phyloP scores from a whole-genome alignment of 257 asterid genomes.

The Solanum bukasovii region DNA sequence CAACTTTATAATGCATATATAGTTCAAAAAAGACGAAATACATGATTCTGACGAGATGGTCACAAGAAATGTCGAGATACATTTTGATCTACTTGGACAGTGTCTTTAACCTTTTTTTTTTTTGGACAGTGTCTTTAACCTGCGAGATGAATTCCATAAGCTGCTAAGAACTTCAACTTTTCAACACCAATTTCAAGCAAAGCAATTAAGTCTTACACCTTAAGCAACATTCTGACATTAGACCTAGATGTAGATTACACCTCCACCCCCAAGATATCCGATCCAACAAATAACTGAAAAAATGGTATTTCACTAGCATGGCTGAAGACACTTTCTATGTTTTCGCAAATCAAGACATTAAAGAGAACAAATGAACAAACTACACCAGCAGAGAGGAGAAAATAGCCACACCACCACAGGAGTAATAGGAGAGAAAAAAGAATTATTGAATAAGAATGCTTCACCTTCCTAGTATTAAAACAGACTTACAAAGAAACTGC shows the following conservation, averaged over 20 bases:
- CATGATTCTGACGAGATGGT: not conserved
- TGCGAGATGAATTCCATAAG: conserved; percentile 11
- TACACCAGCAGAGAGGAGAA: not conserved
- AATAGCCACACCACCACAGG: not conserved
- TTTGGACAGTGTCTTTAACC: conserved; percentile 87
- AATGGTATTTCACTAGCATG: not conserved
- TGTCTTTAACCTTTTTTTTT: conserved; percentile 62
- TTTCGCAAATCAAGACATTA: not conserved
- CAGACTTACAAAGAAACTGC: conserved; percentile 83
- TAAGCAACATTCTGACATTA: not conserved
- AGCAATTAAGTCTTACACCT: not conserved
- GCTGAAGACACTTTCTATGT: not conserved
- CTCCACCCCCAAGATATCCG: not conserved
- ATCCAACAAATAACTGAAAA: not conserved
- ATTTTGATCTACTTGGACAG: conserved; percentile 83
- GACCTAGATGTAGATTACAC: not conserved
- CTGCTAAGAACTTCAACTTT: not conserved
- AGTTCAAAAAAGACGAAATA: not conserved
- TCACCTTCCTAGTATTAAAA: not conserved
- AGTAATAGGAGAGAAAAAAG: not conserved
- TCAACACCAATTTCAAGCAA: not conserved
- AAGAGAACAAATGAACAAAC: not conserved
- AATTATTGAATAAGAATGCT: not conserved
- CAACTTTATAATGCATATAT: not conserved
- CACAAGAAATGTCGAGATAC: conserved; percentile 48